Percentiles rank a stretch among this genome's conserved stretches.
These are phyloP conservation scores for Tulasnella sp. DNA, from an alignment of 768 basidiomycete species.

Conservation along the genomic window DNA sequence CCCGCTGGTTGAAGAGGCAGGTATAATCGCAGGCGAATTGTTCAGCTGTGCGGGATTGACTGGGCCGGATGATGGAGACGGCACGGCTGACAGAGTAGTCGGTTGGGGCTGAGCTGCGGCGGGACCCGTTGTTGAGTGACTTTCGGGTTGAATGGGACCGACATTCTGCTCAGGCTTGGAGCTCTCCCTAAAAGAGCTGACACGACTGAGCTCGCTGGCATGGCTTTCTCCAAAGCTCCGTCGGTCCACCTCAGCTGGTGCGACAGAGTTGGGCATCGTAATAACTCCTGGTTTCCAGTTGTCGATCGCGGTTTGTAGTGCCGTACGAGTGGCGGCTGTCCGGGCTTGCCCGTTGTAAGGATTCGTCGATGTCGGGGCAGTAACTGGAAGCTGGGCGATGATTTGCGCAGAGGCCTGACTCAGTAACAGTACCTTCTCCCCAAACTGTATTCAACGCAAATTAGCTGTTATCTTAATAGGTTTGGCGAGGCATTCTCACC, in stretches of 20 bases:
- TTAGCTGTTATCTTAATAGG: background rate
- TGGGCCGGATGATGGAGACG: background rate
- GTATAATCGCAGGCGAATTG: conserved; percentile 20
- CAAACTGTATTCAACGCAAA: conserved; percentile 39
- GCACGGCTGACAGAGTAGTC: background rate
- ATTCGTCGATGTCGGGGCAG: conserved; percentile 46
- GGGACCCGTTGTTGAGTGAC: background rate
- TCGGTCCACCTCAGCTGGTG: conserved; percentile 34
- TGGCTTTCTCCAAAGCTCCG: conserved; percentile 80
- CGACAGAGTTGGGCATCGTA: conserved; percentile 34
- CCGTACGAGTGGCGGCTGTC: conserved; percentile 60
- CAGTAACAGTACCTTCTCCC: conserved; percentile 64
- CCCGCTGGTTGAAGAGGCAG: conserved; percentile 14
- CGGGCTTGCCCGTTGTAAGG: conserved; percentile 52
- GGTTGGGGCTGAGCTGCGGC: background rate
- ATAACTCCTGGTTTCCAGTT: conserved; percentile 56
- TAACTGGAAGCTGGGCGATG: conserved; percentile 45
- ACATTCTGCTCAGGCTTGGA: conserved; percentile 13
- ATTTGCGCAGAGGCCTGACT: conserved; percentile 60
- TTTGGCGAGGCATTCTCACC: conserved; percentile 28
- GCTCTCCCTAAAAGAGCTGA: conserved; percentile 29
- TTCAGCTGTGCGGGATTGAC: conserved; percentile 22
- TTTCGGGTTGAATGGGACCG: conserved; percentile 11
- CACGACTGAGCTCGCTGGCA: conserved; percentile 21
- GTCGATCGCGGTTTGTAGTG: conserved; percentile 68